These are phyloP conservation scores for Chlamydomonas urium DNA, from an alignment of 139 green algal species.

Conservation along the genomic window DNA sequence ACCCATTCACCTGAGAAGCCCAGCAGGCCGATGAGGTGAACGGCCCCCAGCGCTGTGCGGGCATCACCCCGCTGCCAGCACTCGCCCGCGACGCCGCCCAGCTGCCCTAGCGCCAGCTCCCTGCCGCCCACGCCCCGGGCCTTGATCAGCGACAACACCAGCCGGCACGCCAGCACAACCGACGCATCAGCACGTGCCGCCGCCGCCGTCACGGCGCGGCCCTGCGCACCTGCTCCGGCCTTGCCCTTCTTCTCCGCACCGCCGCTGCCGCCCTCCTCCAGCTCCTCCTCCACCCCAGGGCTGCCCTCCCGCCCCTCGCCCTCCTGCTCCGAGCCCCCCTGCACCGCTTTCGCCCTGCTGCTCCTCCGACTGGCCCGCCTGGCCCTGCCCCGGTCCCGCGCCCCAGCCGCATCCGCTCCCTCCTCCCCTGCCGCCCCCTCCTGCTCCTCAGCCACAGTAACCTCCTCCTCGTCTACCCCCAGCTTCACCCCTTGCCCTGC, in stretches of 20 bases:
- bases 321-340: no score
- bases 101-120: background rate
- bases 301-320: no score
- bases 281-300: no score
- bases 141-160: constrained; percentile 2
- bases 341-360: no score
- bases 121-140: background rate
- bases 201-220: no score
- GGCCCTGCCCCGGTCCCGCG: no score
- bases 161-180: background rate
- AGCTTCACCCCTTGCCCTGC: no score
- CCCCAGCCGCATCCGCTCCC: background rate
- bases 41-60: background rate
- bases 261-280: no score
- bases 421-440: background rate
- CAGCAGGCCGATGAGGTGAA: background rate
- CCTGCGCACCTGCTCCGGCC: no score
- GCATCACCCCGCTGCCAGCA: background rate
- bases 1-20: constrained; percentile 1
- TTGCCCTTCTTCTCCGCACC: no score
- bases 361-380: background rate
- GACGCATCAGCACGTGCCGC: no score
- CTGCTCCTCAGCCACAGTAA: background rate
- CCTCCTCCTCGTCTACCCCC: background rate
- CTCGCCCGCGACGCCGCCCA: background rate